Evolutionary conservation across 2,329 filamentous ascomycete genomes (phyloP).

Genomic region (Sporothrix euskadiensis): DNA sequence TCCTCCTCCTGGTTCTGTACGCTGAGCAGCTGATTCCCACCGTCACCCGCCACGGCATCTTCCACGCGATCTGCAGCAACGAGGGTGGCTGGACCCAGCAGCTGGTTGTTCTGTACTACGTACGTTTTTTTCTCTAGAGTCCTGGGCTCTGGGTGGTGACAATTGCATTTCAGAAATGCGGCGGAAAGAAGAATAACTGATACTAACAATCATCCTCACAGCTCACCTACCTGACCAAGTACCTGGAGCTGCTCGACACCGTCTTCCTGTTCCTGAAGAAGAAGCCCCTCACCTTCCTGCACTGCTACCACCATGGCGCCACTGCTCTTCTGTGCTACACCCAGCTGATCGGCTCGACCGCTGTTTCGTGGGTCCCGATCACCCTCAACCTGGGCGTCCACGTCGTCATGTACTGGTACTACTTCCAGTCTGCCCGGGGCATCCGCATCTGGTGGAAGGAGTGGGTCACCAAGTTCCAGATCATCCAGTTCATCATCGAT

Average conservation of each 20-base stretch:
- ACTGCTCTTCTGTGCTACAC: conserved; percentile 98
- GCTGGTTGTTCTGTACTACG: conserved; percentile 94
- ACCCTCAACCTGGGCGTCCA: conserved; percentile 90
- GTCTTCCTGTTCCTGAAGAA: conserved; percentile 98
- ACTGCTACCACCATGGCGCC: conserved; percentile 98
- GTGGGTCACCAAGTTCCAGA: conserved; percentile 97
- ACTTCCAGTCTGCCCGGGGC: conserved; percentile 97
- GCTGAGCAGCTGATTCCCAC: conserved; percentile 88
- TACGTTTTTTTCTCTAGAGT: conserved; percentile 51
- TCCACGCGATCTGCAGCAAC: conserved; percentile 80
- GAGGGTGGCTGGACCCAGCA: conserved; percentile 91
- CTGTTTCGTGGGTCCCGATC: conserved; percentile 94
- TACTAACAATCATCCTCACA: conserved; percentile 49
- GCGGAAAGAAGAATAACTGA: neutral
- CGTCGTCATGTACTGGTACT: conserved; percentile 99
- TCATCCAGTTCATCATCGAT: conserved; percentile 95
- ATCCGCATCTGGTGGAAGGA: conserved; percentile 99
- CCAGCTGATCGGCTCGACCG: conserved; percentile 87
- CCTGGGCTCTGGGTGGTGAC: neutral
- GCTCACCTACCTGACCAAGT: conserved; percentile 98
- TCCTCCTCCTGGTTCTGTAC: conserved; percentile 76
- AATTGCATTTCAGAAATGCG: neutral
- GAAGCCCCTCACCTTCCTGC: conserved; percentile 98
- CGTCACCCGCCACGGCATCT: conserved; percentile 76
- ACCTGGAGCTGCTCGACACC: conserved; percentile 91